Conservation (phyloP, 192 early-diverging fungal genomes). For the Paraglomus brasilianum region DNA sequence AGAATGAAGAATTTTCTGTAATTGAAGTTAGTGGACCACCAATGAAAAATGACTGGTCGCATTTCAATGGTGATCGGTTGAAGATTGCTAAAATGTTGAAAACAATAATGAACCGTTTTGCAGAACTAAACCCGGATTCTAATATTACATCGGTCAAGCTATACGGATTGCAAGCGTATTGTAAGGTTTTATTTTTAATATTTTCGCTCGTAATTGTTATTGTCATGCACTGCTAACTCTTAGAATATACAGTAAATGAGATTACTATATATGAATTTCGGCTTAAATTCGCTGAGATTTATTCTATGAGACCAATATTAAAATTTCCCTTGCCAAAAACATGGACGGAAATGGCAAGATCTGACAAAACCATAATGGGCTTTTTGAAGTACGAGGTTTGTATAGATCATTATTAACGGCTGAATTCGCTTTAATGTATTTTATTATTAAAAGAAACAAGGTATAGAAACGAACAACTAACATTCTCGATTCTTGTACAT, state of each 20-base stretch:
- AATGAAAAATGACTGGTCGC: constrained; percentile 19
- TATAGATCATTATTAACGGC: neutral
- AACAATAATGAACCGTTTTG: constrained; percentile 18
- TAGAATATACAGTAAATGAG: constrained; percentile 21
- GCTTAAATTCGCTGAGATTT: constrained; percentile 25
- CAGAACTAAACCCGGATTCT: constrained; percentile 1
- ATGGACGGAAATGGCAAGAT: constrained; percentile 10
- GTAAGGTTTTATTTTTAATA: constrained; percentile 15
- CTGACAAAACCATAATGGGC: constrained; percentile 5
- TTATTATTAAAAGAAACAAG: constrained; percentile 3
- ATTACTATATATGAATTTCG: constrained; percentile 18
- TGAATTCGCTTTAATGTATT: neutral
- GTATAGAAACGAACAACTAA: neutral
- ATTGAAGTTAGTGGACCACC: constrained; percentile 24
- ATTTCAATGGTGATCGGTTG: constrained; percentile 14
- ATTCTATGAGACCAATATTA: constrained; percentile 15
- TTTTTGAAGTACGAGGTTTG: constrained; percentile 27
- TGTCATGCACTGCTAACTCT: constrained; percentile 24
- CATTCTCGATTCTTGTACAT: constrained; percentile 10
- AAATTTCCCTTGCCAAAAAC: constrained; percentile 17
- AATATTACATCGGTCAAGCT: constrained; percentile 19
- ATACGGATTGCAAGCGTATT: constrained; percentile 12
- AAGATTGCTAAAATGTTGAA: constrained; percentile 21
- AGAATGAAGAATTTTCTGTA: constrained; percentile 15
- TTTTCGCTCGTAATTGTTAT: constrained; percentile 13